A percentile compares a stretch with the other conserved stretches of the same genome.
phyloP scores from a whole-genome alignment of 805 yeast species.

The Yarrowia alimentaria region DNA sequence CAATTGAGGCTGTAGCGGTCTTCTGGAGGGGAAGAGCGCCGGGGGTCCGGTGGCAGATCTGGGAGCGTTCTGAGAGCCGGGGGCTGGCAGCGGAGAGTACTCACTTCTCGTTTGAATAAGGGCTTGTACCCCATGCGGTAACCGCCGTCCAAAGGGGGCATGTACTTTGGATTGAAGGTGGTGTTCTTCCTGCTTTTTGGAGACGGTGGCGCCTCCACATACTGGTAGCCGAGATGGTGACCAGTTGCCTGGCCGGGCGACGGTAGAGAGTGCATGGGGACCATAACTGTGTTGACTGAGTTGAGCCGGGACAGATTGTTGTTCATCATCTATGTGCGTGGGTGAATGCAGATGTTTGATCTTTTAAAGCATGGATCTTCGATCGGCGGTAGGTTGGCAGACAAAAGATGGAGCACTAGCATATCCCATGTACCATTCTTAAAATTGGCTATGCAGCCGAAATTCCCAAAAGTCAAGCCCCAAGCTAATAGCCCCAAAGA shows the following conservation, averaged over 20 bases:
- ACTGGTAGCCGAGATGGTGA: slow-evolving; percentile 14
- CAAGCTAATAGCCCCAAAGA: no score
- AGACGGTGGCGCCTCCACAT: slow-evolving; percentile 13
- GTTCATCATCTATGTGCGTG: not conserved
- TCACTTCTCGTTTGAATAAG: slow-evolving; percentile 3
- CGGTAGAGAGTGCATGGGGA: slow-evolving; percentile 24
- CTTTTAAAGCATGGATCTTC: slow-evolving; percentile 20
- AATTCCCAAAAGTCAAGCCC: not conserved
- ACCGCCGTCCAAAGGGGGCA: slow-evolving; percentile 14
- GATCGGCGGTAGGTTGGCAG: slow-evolving; percentile 12
- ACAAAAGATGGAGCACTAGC: slow-evolving; percentile 24
- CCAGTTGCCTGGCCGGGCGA: slow-evolving; percentile 8
- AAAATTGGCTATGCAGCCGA: slow-evolving; percentile 26
- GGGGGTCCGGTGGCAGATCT: no score
- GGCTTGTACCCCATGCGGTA: slow-evolving; percentile 22
- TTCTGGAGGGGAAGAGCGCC: no score
- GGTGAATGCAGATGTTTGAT: not conserved
- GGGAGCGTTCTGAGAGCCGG: no score
- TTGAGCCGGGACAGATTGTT: not conserved
- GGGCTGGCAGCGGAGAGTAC: no score
- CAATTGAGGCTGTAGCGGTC: no score
- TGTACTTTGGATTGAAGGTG: slow-evolving; percentile 15
- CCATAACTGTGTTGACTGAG: not conserved
- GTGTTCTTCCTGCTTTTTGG: slow-evolving; percentile 2
- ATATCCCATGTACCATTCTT: slow-evolving; percentile 19